Conservation (phyloP, 495 filamentous ascomycete genomes). For the Patellaria atrata region DNA sequence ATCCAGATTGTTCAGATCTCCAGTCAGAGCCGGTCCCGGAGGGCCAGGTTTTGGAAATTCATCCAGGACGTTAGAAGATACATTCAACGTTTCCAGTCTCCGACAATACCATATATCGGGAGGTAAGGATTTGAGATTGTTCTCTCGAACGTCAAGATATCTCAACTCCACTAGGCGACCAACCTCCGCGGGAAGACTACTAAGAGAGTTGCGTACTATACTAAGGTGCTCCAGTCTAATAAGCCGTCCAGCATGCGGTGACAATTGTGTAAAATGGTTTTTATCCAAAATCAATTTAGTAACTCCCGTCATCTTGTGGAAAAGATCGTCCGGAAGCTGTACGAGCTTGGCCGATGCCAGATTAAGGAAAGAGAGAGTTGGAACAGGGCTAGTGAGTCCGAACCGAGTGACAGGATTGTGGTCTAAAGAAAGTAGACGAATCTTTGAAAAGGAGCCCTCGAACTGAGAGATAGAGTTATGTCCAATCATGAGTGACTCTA, state of each 20-base stretch:
- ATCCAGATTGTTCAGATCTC: slow-evolving; percentile 11
- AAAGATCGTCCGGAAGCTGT: slow-evolving; percentile 68
- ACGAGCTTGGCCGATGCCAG: slow-evolving; percentile 77
- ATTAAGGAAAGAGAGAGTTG: slow-evolving; percentile 71
- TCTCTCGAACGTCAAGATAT: slow-evolving; percentile 75
- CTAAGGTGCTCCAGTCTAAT: slow-evolving; percentile 79
- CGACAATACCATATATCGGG: slow-evolving; percentile 86
- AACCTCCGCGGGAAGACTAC: slow-evolving; percentile 67
- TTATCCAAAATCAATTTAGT: slow-evolving; percentile 80
- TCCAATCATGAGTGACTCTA: slow-evolving; percentile 75
- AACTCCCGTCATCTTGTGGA: slow-evolving; percentile 73
- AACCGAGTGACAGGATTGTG: slow-evolving; percentile 91
- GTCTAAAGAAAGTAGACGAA: slow-evolving; percentile 73
- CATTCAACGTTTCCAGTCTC: slow-evolving; percentile 80
- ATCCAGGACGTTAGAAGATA: slow-evolving; percentile 84
- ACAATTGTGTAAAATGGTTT: slow-evolving; percentile 87
- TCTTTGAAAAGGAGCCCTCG: slow-evolving; percentile 65
- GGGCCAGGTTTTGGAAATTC: slow-evolving; percentile 62
- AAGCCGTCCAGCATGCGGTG: slow-evolving; percentile 68
- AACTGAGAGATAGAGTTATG: slow-evolving; percentile 88
- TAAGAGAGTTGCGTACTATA: slow-evolving; percentile 78
- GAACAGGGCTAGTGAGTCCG: slow-evolving; percentile 59
- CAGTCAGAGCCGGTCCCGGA: slow-evolving; percentile 14
- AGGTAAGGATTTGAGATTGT: slow-evolving; percentile 77
- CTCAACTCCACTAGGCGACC: slow-evolving; percentile 72